Evolutionary conservation across 2,329 filamentous ascomycete genomes (phyloP), one percentile per base, ranked within the genome.

Genomic region (Colletotrichum spaethianum): DNA sequence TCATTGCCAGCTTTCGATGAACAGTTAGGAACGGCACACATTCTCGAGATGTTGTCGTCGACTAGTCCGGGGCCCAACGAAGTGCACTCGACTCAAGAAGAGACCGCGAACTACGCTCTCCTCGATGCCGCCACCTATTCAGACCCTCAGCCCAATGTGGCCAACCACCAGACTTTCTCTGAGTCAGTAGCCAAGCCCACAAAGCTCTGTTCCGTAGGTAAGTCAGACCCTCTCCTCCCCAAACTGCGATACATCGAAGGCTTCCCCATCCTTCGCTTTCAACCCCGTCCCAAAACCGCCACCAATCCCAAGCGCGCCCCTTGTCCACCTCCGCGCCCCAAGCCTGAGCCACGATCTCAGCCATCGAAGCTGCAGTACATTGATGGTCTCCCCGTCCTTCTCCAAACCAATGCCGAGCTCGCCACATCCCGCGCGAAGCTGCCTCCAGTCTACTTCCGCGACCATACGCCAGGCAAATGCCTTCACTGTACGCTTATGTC

Each of bases 401-500:
- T 31, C 9, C n/a, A n/a, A 48, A 26, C 60, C 23, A 40, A 1
- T 2, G 4, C 11, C 46, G 18, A n/a, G 5, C n/a, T 12, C 20
- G 26, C 56, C 6, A 8, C 55, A 3, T 1, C 26, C 26, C 12
- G 20, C 7, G 26, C 16, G 33, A 57, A 2, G 18, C n/a, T 23
- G 8, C 57, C 57, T 23, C 3, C 60, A 1, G 31, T 67, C 5
- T 12, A 20, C 28, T 56, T 44, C 66, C 40, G 66, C 1, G 60
- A 63, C 0, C 38, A 52, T 12, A 63, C 66, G 12, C 59, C 38
- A 1, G 66, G 66, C 31, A 48, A 56, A 50, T 68, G 66, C 20
- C 60, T 68, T 12, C 59, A 63, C 28, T 68, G 66, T 40, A 38
- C 59, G 18, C 59, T 68, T 11, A 33, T 50, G 23, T n/a, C 28